Evolutionary conservation across 2,329 filamentous ascomycete species (phyloP).

Genomic region (Nigrospora oryzae): DNA sequence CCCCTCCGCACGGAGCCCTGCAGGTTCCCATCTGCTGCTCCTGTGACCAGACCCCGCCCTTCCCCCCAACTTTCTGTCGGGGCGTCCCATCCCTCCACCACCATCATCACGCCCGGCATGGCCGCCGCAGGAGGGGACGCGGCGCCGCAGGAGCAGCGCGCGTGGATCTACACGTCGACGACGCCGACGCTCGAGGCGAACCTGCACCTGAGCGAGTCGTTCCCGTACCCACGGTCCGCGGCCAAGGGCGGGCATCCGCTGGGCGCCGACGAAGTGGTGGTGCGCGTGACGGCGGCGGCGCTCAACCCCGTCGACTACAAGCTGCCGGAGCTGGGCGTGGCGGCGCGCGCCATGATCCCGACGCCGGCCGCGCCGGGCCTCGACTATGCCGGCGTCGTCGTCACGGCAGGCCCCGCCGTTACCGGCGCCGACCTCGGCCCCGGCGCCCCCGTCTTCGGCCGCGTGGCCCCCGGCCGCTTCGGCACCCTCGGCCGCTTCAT

Average conservation of each 20-base stretch:
- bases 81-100: not conserved
- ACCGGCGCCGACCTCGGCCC: constrained; percentile 19
- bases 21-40: too few relatives aligned
- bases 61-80: not conserved
- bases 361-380: constrained; percentile 38
- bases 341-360: constrained; percentile 27
- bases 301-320: constrained; percentile 62
- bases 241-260: constrained; percentile 7
- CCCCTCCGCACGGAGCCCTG: too few relatives aligned
- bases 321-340: constrained; percentile 37
- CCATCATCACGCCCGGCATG: too few relatives aligned
- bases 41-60: too few relatives aligned
- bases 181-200: constrained; percentile 42
- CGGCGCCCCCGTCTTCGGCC: constrained; percentile 38
- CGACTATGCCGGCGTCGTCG: constrained; percentile 39
- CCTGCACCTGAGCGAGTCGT: constrained; percentile 33
- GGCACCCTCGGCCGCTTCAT: constrained; percentile 35
- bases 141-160: constrained; percentile 23
- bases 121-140: not conserved
- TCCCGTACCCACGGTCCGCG: constrained; percentile 28
- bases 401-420: constrained; percentile 7
- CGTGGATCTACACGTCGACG: constrained; percentile 45
- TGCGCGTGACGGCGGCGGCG: constrained; percentile 42
- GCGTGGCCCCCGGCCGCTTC: constrained; percentile 17
- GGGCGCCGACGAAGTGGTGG: constrained; percentile 36